These are phyloP conservation scores for Sphagnum contortum DNA, from an alignment of 225 moss, liverwort and hornwort species.

Conservation along the genomic window DNA sequence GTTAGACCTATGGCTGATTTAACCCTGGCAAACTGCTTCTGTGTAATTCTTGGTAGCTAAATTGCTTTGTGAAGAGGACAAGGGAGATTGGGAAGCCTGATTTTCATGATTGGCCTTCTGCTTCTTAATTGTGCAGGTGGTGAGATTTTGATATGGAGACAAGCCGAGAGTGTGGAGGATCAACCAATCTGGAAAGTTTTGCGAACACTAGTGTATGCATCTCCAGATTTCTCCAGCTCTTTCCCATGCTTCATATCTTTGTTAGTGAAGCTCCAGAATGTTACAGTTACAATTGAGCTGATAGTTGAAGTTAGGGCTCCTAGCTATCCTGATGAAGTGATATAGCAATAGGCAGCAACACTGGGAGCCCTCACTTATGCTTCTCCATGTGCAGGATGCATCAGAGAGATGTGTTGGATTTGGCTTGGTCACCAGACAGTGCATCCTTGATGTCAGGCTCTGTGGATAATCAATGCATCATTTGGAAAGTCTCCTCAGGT, in stretches of 20 bases:
- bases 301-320: no score
- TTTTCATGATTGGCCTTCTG: no score
- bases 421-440: conserved; percentile 87
- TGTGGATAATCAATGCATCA: conserved; percentile 92
- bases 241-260: no score
- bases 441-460: conserved; percentile 72
- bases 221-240: not conserved
- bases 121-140: conserved; percentile 41
- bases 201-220: conserved; percentile 67
- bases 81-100: no score
- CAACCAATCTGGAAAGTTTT: conserved; percentile 68
- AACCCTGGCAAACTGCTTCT: no score
- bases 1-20: no score
- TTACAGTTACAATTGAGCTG: no score
- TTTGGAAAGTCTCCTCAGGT: conserved; percentile 82
- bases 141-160: conserved; percentile 74
- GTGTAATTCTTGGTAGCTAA: no score
- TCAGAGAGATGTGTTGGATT: conserved; percentile 79
- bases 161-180: conserved; percentile 33
- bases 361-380: not conserved
- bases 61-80: no score
- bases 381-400: conserved; percentile 48
- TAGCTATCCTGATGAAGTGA: no score
- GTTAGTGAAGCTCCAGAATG: no score
- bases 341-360: no score